Percentiles rank a stretch among this genome's conserved stretches.
phyloP scores from a whole-genome alignment of 2,329 filamentous ascomycete species.

The Ophiostoma ips region DNA sequence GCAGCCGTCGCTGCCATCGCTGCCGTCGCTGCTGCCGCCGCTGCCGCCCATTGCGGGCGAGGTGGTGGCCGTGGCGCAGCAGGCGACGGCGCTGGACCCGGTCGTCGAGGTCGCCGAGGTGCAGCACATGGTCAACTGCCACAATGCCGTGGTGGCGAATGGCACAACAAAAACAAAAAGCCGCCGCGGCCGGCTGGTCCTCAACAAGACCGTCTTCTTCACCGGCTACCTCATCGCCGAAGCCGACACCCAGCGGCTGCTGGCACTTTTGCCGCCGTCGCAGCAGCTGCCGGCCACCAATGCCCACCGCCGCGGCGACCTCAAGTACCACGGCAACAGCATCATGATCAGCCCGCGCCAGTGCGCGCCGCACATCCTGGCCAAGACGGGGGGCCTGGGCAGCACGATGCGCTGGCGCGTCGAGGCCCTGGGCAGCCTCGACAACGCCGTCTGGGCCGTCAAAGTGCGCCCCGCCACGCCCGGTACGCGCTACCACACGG shows the following conservation, averaged over 20 bases:
- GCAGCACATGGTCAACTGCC: conserved; percentile 76
- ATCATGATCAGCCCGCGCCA: conserved; percentile 78
- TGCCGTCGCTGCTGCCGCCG: too few species aligned
- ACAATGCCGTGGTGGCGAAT: conserved; percentile 50
- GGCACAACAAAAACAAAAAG: not conserved
- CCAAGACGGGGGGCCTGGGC: conserved; percentile 78
- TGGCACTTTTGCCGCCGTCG: conserved; percentile 45
- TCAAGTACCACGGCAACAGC: conserved; percentile 75
- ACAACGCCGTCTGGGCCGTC: conserved; percentile 80
- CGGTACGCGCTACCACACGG: conserved; percentile 52
- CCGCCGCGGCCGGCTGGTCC: conserved; percentile 39
- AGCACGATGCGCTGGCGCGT: conserved; percentile 75
- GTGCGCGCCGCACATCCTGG: conserved; percentile 56
- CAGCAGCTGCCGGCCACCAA: conserved; percentile 46
- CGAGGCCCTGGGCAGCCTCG: conserved; percentile 57
- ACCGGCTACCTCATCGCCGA: conserved; percentile 77
- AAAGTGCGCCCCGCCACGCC: conserved; percentile 59
- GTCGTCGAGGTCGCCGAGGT: conserved; percentile 69
- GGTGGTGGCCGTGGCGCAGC: conserved; percentile 75
- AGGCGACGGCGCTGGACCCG: conserved; percentile 59
- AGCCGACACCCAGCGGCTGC: conserved; percentile 57
- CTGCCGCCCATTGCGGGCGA: conserved; percentile 59
- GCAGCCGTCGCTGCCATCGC: too few species aligned
- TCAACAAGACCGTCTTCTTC: conserved; percentile 81
- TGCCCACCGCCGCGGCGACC: conserved; percentile 45